Evolutionary conservation across 208 protist genomes (phyloP).

Genomic region (Willaertia magna): DNA sequence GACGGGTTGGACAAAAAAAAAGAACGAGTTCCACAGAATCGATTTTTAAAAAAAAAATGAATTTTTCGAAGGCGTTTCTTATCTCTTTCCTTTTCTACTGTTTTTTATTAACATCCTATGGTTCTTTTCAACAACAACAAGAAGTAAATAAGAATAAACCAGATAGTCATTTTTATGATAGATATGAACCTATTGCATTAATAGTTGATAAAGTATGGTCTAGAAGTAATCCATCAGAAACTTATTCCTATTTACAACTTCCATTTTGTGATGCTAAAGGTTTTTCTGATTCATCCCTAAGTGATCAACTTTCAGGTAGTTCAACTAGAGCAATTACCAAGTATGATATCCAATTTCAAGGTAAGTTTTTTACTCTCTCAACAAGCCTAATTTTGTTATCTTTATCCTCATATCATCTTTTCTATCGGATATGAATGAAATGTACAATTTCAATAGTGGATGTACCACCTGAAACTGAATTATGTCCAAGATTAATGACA

Average conservation of each 20-base stretch:
- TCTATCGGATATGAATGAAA: no score
- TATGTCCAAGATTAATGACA: not conserved
- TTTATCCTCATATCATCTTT: not conserved
- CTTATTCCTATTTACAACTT: not conserved
- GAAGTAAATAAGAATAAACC: not conserved
- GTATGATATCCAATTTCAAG: not conserved
- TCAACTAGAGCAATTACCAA: not conserved
- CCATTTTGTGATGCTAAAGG: not conserved
- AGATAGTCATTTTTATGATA: not conserved
- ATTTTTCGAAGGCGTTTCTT: no score
- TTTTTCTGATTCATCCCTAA: not conserved
- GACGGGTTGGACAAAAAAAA: no score
- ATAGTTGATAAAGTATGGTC: not conserved
- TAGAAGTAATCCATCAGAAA: slow-evolving; percentile 2
- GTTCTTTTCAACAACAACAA: no score
- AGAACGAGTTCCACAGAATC: no score
- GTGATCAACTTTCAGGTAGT: not conserved
- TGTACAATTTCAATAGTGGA: no score
- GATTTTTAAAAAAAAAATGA: no score
- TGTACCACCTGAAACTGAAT: not conserved
- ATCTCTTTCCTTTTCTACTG: no score
- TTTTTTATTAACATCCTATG: no score
- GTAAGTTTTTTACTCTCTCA: not conserved
- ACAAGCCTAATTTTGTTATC: not conserved
- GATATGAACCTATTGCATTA: not conserved